Percentiles rank a stretch among this genome's conserved stretches.
Conservation (phyloP, 23 red algal genomes). For the Cyanidiococcus yangmingshanensis region DNA sequence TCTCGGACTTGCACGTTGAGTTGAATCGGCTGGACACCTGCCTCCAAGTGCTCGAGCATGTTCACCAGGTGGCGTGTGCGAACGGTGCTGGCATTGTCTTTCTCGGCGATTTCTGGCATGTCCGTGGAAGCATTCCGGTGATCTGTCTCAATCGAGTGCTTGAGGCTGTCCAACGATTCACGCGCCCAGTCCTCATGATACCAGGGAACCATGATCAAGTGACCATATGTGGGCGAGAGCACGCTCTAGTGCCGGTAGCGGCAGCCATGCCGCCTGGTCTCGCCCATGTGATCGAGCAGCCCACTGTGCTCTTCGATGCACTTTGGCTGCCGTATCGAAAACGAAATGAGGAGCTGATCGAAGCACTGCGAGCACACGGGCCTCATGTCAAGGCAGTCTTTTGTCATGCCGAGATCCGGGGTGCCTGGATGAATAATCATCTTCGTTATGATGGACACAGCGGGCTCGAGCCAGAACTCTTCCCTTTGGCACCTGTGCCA, state of each 20-base stretch:
- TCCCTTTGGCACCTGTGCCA: conserved; percentile 29
- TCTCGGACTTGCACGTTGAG: conserved; percentile 70
- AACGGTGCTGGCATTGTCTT: conserved; percentile 55
- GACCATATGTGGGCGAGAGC: conserved; percentile 43
- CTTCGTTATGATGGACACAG: conserved; percentile 9
- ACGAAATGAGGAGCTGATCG: conserved; percentile 17
- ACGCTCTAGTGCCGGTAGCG: conserved; percentile 50
- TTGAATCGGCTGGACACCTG: conserved; percentile 37
- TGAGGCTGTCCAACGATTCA: conserved; percentile 29
- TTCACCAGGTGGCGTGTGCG: conserved; percentile 34
- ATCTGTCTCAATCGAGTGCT: conserved; percentile 50
- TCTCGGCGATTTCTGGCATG: conserved; percentile 82
- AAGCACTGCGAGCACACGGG: conserved; percentile 26
- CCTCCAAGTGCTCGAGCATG: conserved; percentile 36
- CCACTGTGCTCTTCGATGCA: conserved; percentile 39
- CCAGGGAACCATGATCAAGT: conserved; percentile 83
- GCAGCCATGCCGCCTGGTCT: conserved; percentile 29
- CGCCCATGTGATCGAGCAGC: conserved; percentile 40
- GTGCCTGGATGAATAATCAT: conserved; percentile 35
- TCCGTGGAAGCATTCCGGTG: conserved; percentile 52
- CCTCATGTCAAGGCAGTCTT: conserved; percentile 42
- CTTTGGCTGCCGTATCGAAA: conserved; percentile 60
- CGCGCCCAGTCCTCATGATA: conserved; percentile 53
- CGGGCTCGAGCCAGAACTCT: conserved; percentile 31
- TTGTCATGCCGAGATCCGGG: conserved; percentile 67